Evolutionary conservation across 2,329 filamentous ascomycete species (phyloP).

Genomic region (Aspergillus eucalypticola): DNA sequence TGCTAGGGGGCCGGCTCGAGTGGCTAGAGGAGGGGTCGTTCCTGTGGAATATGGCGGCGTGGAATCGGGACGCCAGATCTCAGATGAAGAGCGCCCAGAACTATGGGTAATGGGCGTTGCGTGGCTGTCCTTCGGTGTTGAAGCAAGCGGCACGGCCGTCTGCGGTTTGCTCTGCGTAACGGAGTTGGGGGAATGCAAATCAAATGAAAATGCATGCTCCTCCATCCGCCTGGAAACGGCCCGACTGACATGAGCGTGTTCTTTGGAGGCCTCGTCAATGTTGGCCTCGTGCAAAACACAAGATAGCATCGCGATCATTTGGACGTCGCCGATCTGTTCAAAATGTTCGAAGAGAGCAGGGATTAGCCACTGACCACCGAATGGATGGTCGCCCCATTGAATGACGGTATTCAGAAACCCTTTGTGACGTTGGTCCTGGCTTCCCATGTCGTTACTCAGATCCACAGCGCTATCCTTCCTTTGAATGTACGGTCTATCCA

Average conservation of each 20-base stretch:
- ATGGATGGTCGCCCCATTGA: constrained; percentile 59
- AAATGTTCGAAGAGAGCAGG: constrained; percentile 61
- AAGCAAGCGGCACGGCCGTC: constrained; percentile 37
- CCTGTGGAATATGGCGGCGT: constrained; percentile 55
- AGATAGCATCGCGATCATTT: constrained; percentile 67
- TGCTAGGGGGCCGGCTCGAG: constrained; percentile 43
- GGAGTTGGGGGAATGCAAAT: constrained; percentile 48
- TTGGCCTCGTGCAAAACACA: constrained; percentile 58
- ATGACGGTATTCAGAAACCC: constrained; percentile 47
- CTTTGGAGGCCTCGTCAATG: constrained; percentile 36
- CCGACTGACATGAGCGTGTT: constrained; percentile 16
- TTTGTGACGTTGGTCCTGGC: constrained; percentile 37
- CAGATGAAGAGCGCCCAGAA: constrained; percentile 54
- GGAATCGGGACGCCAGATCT: constrained; percentile 52
- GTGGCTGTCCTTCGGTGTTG: constrained; percentile 35
- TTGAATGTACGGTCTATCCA: constrained; percentile 59
- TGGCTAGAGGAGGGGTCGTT: constrained; percentile 52
- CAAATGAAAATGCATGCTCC: constrained; percentile 48
- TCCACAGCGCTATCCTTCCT: constrained; percentile 37
- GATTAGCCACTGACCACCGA: constrained; percentile 58
- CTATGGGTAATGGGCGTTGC: constrained; percentile 41
- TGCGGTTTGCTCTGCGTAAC: constrained; percentile 46
- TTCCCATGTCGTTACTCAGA: constrained; percentile 30
- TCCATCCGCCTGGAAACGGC: constrained; percentile 41
- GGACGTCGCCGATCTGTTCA: constrained; percentile 61